These are phyloP conservation scores for Pseudogymnoascus sp. DNA, from an alignment of 2,329 filamentous ascomycete genomes.

Conservation along the genomic window DNA sequence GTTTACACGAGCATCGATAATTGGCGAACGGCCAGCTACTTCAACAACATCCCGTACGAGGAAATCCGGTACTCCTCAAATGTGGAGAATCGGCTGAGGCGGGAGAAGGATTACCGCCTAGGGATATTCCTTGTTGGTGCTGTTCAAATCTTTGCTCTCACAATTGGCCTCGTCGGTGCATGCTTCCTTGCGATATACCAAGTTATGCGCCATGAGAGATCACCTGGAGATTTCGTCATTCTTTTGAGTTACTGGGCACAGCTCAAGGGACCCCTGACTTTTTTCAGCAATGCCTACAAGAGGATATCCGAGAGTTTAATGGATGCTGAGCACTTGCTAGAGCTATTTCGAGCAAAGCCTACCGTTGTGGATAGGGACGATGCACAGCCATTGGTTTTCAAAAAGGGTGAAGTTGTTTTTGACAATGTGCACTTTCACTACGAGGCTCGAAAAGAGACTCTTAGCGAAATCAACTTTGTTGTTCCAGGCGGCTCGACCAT, in stretches of 20 bases:
- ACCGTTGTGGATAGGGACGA: constrained; percentile 41
- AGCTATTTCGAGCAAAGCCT: constrained; percentile 49
- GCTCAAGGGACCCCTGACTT: constrained; percentile 39
- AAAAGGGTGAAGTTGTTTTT: constrained; percentile 43
- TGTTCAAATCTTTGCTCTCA: constrained; percentile 38
- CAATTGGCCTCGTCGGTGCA: constrained; percentile 39
- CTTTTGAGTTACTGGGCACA: constrained; percentile 57
- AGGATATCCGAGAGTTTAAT: constrained; percentile 46
- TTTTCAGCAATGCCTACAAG: constrained; percentile 40
- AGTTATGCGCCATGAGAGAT: constrained; percentile 39
- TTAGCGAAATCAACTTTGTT: constrained; percentile 41
- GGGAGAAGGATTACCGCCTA: constrained; percentile 29
- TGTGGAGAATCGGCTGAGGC: constrained; percentile 31
- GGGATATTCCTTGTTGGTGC: constrained; percentile 30
- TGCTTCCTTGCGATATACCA: constrained; percentile 45
- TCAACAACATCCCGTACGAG: constrained; percentile 3
- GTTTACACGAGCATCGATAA: constrained; percentile 32
- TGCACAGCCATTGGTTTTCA: constrained; percentile 37
- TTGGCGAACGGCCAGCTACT: constrained; percentile 30
- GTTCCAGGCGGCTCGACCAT: constrained; percentile 46
- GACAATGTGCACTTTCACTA: constrained; percentile 48
- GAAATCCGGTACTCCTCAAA: constrained; percentile 17
- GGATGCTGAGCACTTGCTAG: constrained; percentile 53
- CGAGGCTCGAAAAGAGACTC: constrained; percentile 41
- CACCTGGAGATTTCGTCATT: constrained; percentile 55